Conservation (phyloP, 2,329 filamentous ascomycete genomes). For the Aureobasidium zeae region DNA sequence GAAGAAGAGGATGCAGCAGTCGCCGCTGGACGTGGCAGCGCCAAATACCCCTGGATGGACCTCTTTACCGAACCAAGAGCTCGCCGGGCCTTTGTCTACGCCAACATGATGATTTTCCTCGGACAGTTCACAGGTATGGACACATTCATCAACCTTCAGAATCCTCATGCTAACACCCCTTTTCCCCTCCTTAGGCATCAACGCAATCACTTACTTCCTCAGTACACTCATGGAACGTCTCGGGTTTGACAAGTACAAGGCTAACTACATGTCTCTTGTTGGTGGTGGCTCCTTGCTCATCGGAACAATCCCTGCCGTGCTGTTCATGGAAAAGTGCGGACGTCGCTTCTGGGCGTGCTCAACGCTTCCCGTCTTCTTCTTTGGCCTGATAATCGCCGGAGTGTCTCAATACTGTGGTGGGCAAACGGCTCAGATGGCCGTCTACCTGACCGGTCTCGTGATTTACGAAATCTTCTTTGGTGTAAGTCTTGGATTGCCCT, state of each 20-base stretch:
- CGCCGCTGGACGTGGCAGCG: conserved; percentile 43
- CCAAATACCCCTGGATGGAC: conserved; percentile 60
- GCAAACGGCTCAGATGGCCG: conserved; percentile 43
- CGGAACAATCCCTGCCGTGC: conserved; percentile 28
- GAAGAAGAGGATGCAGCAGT: conserved; percentile 47
- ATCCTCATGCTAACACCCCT: no score
- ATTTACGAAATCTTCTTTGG: conserved; percentile 62
- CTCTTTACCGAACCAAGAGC: conserved; percentile 62
- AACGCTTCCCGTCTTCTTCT: conserved; percentile 63
- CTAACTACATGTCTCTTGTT: conserved; percentile 67
- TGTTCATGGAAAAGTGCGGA: conserved; percentile 63
- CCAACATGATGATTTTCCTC: conserved; percentile 60
- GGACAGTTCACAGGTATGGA: conserved; percentile 53
- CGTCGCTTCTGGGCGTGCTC: conserved; percentile 66
- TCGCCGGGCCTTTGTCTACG: conserved; percentile 57
- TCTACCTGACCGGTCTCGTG: conserved; percentile 59
- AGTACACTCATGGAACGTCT: conserved; percentile 56
- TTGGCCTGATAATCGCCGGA: conserved; percentile 59
- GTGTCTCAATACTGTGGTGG: conserved; percentile 49
- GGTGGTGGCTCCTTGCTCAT: conserved; percentile 59
- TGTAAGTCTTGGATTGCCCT: no score
- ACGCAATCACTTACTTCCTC: conserved; percentile 67
- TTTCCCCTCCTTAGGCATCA: conserved; percentile 64
- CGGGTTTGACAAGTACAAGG: conserved; percentile 52
- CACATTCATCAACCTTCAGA: no score